Evolutionary conservation across 805 yeast species (phyloP), one percentile per base, ranked within the genome.

Genomic region (Ogataea trehaloabstinens): DNA sequence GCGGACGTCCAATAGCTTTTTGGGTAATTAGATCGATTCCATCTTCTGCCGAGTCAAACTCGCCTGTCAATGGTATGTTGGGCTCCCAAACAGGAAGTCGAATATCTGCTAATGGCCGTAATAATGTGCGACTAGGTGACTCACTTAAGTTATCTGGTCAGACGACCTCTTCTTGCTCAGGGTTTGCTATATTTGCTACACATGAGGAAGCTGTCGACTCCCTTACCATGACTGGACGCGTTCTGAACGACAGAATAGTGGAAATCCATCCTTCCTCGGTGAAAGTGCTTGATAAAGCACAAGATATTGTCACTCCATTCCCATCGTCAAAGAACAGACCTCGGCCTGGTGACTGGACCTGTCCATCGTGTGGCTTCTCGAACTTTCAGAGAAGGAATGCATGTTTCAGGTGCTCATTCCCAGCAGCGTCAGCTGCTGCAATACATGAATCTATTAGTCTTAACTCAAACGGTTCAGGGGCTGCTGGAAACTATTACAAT

Each of bases 301-400:
- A 79, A 49, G 95, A 85, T 28, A 74, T 90, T 30, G 67, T 90
- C 43, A 74, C 86, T 0, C 88, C 95, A 3, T 90, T 90, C 64
- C 95, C 96, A 12, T 75, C 81, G 24, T 84, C 87, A 49, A 76
- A 77, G 45, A 89, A 90, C 62, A 73, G 93, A 52, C 95, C 96
- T 17, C 73, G 97, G 56, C 97, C 97, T 0, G 97, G 97, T 16
- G 97, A 90, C 60, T 90, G 97, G 97, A 86, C 85, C n/a, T 90
- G 97, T 62, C 95, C 96, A 19, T 81, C 90, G 5, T 90, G 97
- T 70, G 96, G 96, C 1, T 90, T 90, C 55, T 85, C 95, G 18
- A 90, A 90, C 62, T 90, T 90, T 65, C 97, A 90, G 64, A 76
- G 96, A 54, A 75, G 97, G 62, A 85, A 95, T 2, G 95, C 95